Evolutionary conservation across 2,329 filamentous ascomycete genomes (phyloP), one percentile per base, ranked within the genome.

Genomic region (Aureobasidium sp.): DNA sequence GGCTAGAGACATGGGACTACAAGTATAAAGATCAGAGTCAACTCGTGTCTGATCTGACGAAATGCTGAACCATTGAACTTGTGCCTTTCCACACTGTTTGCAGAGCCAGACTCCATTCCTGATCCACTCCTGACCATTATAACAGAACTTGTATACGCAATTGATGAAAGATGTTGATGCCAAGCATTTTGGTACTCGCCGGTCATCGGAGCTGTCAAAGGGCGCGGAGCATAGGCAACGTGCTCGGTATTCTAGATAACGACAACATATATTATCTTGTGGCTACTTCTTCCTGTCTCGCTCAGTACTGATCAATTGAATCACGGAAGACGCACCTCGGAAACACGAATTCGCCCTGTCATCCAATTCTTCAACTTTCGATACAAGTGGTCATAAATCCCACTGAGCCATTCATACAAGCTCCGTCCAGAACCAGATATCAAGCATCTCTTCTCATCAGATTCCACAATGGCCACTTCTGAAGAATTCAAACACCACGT

Each of bases 401-500:
- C 31, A 31, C 8, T 31, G 8, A 31, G 9, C 31, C 31, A 31
- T 31, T 31, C 8, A 31, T 31, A 31, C 7, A 37, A 17, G 36
- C 36, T 37, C 15, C 36, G 14, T 37, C 14, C 15, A 37, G 14
- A 22, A 42, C n/a, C 39, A 22, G 8, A 53, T 27, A 55, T 39
- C 17, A 14, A 36, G 11, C 14, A 31, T 6, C 15, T 4, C 25
- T 31, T 15, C 34, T 8, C 15, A 31, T 29, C 51, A n/a, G 8
- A n/a, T 8, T 2, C 11, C 17, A 48, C 29, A 1, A 58, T 47
- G 39, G 39, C 17, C 22, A 56, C 7, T 9, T 56, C 48, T 29
- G 36, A 22, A 41, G 36, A 49, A 8, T 72, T 71, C 63, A 74
- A 76, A 63, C 76, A 80, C 66, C 70, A 78, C 56, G 76, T 82